Conservation (phyloP, 2,329 filamentous ascomycete genomes). For the Helicocarpus griseus region DNA sequence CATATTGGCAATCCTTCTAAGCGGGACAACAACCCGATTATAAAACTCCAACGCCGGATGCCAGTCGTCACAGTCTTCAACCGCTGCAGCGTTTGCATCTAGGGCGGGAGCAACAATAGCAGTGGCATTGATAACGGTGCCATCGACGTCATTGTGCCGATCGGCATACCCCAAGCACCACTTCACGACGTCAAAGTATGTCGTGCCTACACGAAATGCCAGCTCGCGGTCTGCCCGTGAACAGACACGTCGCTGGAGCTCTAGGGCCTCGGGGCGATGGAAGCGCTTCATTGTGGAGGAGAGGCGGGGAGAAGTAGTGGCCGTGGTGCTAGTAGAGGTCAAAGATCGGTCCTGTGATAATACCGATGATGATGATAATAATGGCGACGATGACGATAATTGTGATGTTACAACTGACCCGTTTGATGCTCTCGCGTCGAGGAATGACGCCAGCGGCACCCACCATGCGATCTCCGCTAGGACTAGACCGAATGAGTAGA, state of each 20-base stretch:
- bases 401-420: background rate
- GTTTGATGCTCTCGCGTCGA: background rate
- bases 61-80: background rate
- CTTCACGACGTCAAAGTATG: background rate
- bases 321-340: background rate
- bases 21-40: background rate
- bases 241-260: background rate
- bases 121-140: background rate
- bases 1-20: background rate
- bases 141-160: background rate
- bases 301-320: background rate
- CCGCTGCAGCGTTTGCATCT: background rate
- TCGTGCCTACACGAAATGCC: background rate
- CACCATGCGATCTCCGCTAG: constrained; percentile 2
- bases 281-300: constrained; percentile 1
- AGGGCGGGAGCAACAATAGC: background rate
- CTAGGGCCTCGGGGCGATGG: background rate
- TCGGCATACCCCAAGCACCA: constrained; percentile 1
- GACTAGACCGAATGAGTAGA: constrained; percentile 2
- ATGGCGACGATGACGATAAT: background rate
- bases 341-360: background rate
- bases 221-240: constrained; percentile 3
- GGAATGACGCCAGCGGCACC: constrained; percentile 1
- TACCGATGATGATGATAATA: background rate
- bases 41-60: constrained; percentile 3